These are phyloP conservation scores for Fusarium metavorans DNA, from an alignment of 2,329 filamentous ascomycete genomes.

Conservation along the genomic window DNA sequence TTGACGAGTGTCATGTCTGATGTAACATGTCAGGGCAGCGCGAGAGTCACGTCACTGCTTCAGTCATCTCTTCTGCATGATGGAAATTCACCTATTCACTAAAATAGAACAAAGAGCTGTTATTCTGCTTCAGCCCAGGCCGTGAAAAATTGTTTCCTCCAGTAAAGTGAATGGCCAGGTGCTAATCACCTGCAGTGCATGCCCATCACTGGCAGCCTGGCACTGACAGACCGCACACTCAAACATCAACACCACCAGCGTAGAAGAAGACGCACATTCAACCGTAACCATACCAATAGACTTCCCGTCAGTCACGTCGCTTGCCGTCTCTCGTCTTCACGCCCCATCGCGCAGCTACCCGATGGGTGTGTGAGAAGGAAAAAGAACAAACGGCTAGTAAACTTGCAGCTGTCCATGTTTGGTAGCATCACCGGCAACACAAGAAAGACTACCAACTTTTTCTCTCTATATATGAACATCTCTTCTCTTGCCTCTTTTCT, in stretches of 20 bases:
- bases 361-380: background rate
- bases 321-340: background rate
- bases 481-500: background rate
- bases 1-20: background rate
- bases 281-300: background rate
- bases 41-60: background rate
- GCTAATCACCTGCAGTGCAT: background rate
- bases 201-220: background rate
- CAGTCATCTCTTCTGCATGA: background rate
- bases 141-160: background rate
- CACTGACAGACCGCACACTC: background rate
- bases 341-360: background rate
- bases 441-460: background rate
- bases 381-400: background rate
- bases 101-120: background rate
- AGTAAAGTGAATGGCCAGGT: background rate
- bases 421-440: background rate
- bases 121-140: background rate
- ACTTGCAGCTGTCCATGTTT: background rate
- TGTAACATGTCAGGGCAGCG: background rate
- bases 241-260: background rate
- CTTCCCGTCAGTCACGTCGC: background rate
- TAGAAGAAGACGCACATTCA: background rate
- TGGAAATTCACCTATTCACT: background rate
- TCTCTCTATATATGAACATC: background rate